Evolutionary conservation across 2,329 filamentous ascomycete species (phyloP).

Genomic region (Teratosphaeria epicoccoides): DNA sequence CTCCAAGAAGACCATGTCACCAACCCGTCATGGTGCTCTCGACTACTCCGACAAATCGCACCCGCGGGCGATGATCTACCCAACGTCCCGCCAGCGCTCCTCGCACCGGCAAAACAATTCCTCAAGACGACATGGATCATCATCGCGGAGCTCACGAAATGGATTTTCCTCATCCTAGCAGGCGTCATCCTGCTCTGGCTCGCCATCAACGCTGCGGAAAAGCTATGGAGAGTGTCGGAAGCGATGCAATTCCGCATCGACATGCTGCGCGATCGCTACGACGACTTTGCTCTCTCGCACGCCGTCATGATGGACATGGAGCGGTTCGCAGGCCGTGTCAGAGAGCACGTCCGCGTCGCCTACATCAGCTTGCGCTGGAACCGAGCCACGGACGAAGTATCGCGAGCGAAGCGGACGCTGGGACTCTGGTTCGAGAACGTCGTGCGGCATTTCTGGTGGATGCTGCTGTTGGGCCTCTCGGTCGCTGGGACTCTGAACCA

Average conservation of each 20-base stretch:
- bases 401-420: background rate
- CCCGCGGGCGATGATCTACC: no score
- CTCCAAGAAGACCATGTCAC: no score
- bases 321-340: background rate
- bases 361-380: background rate
- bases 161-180: no score
- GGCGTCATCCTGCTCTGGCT: background rate
- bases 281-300: background rate
- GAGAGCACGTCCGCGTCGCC: background rate
- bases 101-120: no score
- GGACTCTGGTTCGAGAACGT: background rate
- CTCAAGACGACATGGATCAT: no score
- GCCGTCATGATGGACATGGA: background rate
- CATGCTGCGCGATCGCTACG: conserved; percentile 18
- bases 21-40: no score
- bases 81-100: no score
- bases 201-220: no score
- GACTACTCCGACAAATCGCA: no score
- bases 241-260: conserved; percentile 49
- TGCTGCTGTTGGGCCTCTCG: background rate
- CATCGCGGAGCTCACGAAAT: no score
- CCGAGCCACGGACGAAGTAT: background rate
- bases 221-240: conserved; percentile 27
- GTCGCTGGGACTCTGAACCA: background rate
- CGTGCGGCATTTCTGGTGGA: background rate